Conservation (phyloP, 2,329 filamentous ascomycete species). For the Phyllosticta paracitricarpa region DNA sequence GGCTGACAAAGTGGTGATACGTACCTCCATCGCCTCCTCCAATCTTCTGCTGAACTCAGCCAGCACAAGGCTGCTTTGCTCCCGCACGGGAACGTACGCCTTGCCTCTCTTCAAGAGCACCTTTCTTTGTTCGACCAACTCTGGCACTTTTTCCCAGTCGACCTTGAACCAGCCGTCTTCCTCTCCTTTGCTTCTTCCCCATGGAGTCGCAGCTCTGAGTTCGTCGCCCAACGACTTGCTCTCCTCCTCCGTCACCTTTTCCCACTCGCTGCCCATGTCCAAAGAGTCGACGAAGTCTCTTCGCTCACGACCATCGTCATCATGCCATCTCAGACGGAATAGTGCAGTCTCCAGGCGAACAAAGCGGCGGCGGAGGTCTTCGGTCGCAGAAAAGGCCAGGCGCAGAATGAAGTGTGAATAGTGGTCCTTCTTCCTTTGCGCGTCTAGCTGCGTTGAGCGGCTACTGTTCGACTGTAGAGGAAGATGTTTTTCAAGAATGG, state of each 20-base stretch:
- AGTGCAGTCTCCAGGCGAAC: slow-evolving; percentile 78
- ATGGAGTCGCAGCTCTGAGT: slow-evolving; percentile 30
- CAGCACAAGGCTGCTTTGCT: slow-evolving; percentile 82
- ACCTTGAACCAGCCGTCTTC: slow-evolving; percentile 94
- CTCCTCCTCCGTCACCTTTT: slow-evolving; percentile 70
- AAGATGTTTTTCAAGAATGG: slow-evolving; percentile 78
- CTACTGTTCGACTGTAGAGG: slow-evolving; percentile 70
- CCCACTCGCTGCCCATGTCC: slow-evolving; percentile 62
- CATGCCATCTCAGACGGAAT: slow-evolving; percentile 70
- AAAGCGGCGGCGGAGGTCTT: slow-evolving; percentile 82
- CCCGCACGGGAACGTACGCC: slow-evolving; percentile 79
- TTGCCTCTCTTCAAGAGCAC: slow-evolving; percentile 73
- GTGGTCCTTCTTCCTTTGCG: slow-evolving; percentile 86
- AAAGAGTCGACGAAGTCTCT: slow-evolving; percentile 66
- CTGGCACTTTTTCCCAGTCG: slow-evolving; percentile 87
- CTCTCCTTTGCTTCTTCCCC: slow-evolving; percentile 38
- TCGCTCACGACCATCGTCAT: slow-evolving; percentile 65
- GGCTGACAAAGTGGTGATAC: slow-evolving; percentile 13
- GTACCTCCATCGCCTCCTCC: slow-evolving; percentile 73
- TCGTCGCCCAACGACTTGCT: slow-evolving; percentile 56
- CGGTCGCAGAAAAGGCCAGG: slow-evolving; percentile 82
- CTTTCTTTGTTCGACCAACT: slow-evolving; percentile 69
- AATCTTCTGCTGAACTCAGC: slow-evolving; percentile 74
- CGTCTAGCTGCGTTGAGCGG: slow-evolving; percentile 44
- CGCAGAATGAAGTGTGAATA: slow-evolving; percentile 96